Evolutionary conservation across 306 rosid species (phyloP), one percentile per base, ranked within the genome.

Genomic region (Calophaca sinica): DNA sequence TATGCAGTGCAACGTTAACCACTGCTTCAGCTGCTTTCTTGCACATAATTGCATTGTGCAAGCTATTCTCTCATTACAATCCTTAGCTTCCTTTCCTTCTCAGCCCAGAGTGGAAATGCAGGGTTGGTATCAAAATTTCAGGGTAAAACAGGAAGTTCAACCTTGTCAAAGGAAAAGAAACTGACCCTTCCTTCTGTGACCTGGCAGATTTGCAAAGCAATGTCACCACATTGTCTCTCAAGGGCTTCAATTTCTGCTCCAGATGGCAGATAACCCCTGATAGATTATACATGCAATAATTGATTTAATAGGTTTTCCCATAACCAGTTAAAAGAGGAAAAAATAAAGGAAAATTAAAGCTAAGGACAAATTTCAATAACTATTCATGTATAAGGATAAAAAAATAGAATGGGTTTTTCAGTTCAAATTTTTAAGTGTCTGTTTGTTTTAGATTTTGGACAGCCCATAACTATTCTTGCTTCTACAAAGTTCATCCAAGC

Each of bases 91-190:
- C 26, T 57, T 41, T 66, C 29, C 45, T 6, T 15, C 9, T 6
- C 49, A 12, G 28, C 61, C 44, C 13, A 45, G 14, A 62, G 33
- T 10, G 32, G 15, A 81, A 72, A 58, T 39, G 20, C 9, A 33
- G 6, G 36, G 26, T 57, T 15, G 72, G n/a, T 39, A 29, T 31
- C 75, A 82, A 68, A 48, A 33, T 12, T 46, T 88, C 88, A 91
- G 32, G 89, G 87, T 15, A 93, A 83, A 76, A 84, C 48, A 41
- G 92, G 92, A 62, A 91, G 91, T 75, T 88, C 85, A 80, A 77
- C 88, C 70, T 81, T 84, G 64, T 85, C 91, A 74, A 84, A 88
- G 70, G 91, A 86, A 86, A 89, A 88, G 86, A 89, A 91, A 78
- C 93, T 85, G 60, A 85, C 87, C 53, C 82, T 78, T 42, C 97